phyloP scores from a whole-genome alignment of 2,329 filamentous ascomycete species.

The Macrophomina phaseolina region DNA sequence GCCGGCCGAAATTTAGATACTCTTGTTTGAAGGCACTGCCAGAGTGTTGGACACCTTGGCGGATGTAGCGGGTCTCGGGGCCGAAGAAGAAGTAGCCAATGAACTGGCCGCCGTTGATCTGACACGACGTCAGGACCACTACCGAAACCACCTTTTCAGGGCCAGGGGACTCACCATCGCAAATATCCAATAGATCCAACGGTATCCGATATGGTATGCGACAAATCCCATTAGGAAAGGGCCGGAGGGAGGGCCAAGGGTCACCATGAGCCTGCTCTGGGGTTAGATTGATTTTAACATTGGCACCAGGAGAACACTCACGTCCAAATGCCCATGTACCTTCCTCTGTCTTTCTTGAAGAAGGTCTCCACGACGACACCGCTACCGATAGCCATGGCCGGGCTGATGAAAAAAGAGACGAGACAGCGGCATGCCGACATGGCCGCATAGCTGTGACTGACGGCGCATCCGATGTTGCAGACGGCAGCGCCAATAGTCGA shows the following conservation, averaged over 20 bases:
- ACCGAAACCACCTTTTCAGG: too few species aligned
- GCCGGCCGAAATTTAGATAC: conserved; percentile 50
- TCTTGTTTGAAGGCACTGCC: conserved; percentile 52
- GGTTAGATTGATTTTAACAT: background rate
- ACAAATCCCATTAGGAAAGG: conserved; percentile 55
- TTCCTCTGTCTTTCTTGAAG: conserved; percentile 60
- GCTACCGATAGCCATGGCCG: conserved; percentile 61
- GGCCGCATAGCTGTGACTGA: conserved; percentile 54
- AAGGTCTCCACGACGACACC: conserved; percentile 64
- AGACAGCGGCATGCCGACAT: conserved; percentile 61
- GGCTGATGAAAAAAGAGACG: conserved; percentile 62
- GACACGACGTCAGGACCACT: background rate
- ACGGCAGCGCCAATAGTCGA: conserved; percentile 55
- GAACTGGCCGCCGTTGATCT: conserved; percentile 64
- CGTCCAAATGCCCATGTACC: conserved; percentile 65
- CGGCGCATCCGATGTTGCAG: conserved; percentile 61
- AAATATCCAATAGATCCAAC: conserved; percentile 66
- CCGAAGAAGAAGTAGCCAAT: conserved; percentile 62
- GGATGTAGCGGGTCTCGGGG: conserved; percentile 62
- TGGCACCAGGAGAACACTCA: background rate
- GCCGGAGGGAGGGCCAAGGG: conserved; percentile 53
- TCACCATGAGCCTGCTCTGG: conserved; percentile 48
- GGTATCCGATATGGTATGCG: conserved; percentile 57
- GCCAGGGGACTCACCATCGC: conserved; percentile 49
- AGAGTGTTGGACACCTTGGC: conserved; percentile 43